Conservation (phyloP, 345 rosid genomes). For the Erodium maritimum region DNA sequence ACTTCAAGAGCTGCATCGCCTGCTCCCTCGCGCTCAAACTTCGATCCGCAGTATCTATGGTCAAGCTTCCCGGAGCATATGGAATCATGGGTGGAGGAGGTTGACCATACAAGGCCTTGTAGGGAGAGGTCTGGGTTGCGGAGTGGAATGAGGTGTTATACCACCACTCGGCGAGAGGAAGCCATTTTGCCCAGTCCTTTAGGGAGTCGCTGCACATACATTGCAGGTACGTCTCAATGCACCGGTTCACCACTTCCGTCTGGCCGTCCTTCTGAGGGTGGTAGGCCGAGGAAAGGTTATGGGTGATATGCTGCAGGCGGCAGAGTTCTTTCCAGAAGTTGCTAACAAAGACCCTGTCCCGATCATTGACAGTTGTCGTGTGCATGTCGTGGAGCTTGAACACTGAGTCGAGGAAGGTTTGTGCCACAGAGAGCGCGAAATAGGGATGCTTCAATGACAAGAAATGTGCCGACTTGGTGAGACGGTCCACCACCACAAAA, state of each 20-base stretch:
- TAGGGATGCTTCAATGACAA: neutral
- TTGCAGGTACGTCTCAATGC: neutral
- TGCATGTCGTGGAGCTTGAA: slow-evolving; percentile 5
- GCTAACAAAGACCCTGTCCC: neutral
- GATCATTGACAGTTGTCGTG: neutral
- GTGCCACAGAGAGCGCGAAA: neutral
- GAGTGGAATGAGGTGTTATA: slow-evolving; percentile 2
- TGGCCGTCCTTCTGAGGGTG: slow-evolving; percentile 5
- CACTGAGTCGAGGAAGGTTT: neutral
- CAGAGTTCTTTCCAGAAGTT: slow-evolving; percentile 5
- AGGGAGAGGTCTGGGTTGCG: neutral
- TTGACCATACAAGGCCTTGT: neutral
- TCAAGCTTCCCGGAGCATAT: too few species aligned
- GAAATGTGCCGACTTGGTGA: slow-evolving; percentile 11
- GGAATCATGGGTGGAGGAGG: too few species aligned
- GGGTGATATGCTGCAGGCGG: too few species aligned
- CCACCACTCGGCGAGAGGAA: neutral
- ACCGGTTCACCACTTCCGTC: too few species aligned
- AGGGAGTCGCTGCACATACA: neutral
- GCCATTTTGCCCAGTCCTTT: neutral
- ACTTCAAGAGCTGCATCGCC: too few species aligned
- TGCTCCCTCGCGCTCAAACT: neutral
- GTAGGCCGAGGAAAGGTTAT: neutral
- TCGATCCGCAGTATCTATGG: slow-evolving; percentile 1
- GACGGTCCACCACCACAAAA: slow-evolving; percentile 6